phyloP scores from a whole-genome alignment of 352 stramenopile genomes.

The Globisporangium sylvaticum region DNA sequence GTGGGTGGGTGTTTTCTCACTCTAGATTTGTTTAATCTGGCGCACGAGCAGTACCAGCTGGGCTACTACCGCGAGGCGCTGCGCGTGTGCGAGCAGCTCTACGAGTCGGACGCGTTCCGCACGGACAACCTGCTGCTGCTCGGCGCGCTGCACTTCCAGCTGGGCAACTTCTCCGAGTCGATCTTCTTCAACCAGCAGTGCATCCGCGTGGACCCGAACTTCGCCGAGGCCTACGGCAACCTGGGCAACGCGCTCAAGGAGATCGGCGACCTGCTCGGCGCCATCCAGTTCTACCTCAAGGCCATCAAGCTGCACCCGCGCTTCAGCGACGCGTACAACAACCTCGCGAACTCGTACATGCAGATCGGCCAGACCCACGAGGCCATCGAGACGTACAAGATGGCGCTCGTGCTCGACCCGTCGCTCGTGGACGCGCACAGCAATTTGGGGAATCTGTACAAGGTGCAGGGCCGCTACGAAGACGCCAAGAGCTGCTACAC shows the following conservation, averaged over 20 bases:
- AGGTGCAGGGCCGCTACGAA: conserved; percentile 78
- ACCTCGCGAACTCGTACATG: conserved; percentile 90
- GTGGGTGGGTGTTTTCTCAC: background rate
- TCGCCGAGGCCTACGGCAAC: conserved; percentile 92
- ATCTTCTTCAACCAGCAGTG: conserved; percentile 96
- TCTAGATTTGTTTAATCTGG: conserved; percentile 67
- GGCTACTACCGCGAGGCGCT: conserved; percentile 88
- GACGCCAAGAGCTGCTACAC: conserved; percentile 90
- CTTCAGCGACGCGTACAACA: conserved; percentile 92
- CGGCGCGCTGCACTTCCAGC: conserved; percentile 92
- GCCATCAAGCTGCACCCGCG: conserved; percentile 91
- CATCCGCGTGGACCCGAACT: conserved; percentile 89
- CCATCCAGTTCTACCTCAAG: conserved; percentile 91
- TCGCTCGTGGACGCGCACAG: conserved; percentile 90
- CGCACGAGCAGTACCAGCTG: conserved; percentile 83
- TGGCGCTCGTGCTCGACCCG: conserved; percentile 88
- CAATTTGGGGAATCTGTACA: conserved; percentile 94
- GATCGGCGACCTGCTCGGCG: conserved; percentile 85
- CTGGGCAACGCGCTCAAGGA: conserved; percentile 95
- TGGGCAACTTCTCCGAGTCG: conserved; percentile 88
- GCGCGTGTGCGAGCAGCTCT: conserved; percentile 84
- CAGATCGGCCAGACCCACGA: conserved; percentile 86
- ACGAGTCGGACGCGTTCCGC: conserved; percentile 80
- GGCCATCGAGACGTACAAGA: conserved; percentile 93
- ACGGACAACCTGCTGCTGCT: conserved; percentile 92